A percentile compares a stretch with the other conserved stretches of the same genome.
phyloP scores from a whole-genome alignment of 306 rosid genomes.

The Cucumis melo region DNA sequence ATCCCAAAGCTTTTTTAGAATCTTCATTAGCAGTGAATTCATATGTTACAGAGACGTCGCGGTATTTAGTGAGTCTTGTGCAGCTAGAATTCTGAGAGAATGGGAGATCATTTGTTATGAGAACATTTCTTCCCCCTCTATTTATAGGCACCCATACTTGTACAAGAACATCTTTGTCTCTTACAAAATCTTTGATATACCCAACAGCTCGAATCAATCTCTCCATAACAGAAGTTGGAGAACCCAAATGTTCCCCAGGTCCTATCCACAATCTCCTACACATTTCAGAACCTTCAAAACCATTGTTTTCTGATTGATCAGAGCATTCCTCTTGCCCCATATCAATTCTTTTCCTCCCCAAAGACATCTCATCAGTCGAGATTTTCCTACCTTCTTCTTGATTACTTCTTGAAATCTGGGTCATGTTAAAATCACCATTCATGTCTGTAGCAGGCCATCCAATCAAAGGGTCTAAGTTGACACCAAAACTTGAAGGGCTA shows the following conservation, averaged over 20 bases:
- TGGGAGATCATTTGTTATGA: constrained; percentile 46
- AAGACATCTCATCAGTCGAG: neutral
- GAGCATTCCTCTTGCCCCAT: constrained; percentile 11
- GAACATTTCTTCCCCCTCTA: constrained; percentile 48
- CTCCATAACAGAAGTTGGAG: constrained; percentile 38
- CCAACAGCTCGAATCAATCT: constrained; percentile 48
- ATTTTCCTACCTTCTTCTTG: constrained; percentile 17
- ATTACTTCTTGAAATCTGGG: constrained; percentile 17
- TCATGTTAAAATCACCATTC: constrained; percentile 5
- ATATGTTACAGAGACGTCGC: constrained; percentile 45
- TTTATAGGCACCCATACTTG: constrained; percentile 78
- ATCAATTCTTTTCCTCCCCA: constrained; percentile 14
- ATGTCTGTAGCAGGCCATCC: constrained; percentile 44
- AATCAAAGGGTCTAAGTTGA: constrained; percentile 40
- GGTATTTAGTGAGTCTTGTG: constrained; percentile 46
- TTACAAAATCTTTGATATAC: constrained; percentile 38
- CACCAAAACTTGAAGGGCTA: constrained; percentile 33
- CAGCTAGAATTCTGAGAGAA: constrained; percentile 38
- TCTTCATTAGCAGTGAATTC: constrained; percentile 53
- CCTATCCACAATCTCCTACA: constrained; percentile 49
- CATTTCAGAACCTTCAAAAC: constrained; percentile 23
- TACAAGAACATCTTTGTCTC: constrained; percentile 58
- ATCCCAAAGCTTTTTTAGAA: constrained; percentile 38
- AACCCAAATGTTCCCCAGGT: constrained; percentile 25
- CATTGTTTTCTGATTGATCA: constrained; percentile 21